These are phyloP conservation scores for Corylus americana DNA, from an alignment of 306 rosid species.

Conservation along the genomic window DNA sequence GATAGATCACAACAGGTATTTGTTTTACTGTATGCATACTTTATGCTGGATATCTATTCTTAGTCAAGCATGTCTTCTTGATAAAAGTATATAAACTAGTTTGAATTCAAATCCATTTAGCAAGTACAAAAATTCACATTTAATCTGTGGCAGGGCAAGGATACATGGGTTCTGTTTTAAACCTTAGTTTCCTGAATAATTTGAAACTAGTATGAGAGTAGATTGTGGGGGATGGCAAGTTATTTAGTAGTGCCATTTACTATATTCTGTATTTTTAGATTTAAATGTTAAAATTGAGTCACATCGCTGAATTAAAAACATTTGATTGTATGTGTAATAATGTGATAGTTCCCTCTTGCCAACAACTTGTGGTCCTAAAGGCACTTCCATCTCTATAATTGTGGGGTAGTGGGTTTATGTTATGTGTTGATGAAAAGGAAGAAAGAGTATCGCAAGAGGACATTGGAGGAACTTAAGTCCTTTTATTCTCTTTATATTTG, in stretches of 20 bases:
- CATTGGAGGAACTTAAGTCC: too few species aligned
- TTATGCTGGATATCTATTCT: background rate
- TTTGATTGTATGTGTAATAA: background rate
- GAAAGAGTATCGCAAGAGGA: too few species aligned
- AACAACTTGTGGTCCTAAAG: too few species aligned
- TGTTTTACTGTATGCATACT: constrained; percentile 9
- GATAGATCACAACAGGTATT: constrained; percentile 95
- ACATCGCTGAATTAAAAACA: background rate
- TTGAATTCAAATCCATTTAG: background rate
- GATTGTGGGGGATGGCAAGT: background rate
- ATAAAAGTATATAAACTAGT: background rate
- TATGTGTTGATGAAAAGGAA: too few species aligned
- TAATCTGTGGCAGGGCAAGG: background rate
- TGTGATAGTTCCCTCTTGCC: background rate
- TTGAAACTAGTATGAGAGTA: background rate
- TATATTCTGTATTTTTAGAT: background rate
- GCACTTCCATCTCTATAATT: background rate
- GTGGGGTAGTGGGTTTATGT: background rate
- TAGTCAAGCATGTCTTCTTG: background rate
- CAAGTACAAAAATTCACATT: background rate
- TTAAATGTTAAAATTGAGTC: background rate
- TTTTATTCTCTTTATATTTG: too few species aligned
- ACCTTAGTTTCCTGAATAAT: too few species aligned
- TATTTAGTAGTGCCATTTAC: background rate
- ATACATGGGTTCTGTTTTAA: background rate